Base-by-base conservation (phyloP, 345 rosid species). In the Kandelia obovata region DNA sequence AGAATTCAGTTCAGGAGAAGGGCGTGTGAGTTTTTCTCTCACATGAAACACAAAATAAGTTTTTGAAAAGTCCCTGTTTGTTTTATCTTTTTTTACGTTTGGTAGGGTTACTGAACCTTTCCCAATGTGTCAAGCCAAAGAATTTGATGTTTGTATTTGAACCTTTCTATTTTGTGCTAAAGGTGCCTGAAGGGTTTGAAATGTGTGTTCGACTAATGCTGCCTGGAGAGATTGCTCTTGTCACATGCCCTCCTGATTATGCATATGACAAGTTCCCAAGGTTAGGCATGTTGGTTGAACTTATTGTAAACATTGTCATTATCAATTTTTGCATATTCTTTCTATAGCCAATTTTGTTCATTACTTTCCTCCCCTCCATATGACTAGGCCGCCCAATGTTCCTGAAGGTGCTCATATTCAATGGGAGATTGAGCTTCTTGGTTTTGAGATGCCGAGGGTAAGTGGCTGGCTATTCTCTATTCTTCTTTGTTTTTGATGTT, bases 141-240 rank as follows among this genome's bases (percentile, higher is more conserved):
- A 21, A 7, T 23, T 26, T 1, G 10, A 23, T 55, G 58, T 23
- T 55, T 61, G 30, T n/a, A 34, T 61, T 52, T 8, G 16, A 55
- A 53, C 13, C 26, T 69, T 39, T 43, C 17, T 34, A 52, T 13
- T 58, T 58, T 49, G 53, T 34, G 27, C 23, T 47, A 47, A 67
- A 95, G 99, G 98, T 92, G 53, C 98, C 99, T 61, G 98, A 92
- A 82, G 98, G 96, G 72, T 86, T 95, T 84, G 99, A 95, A 82
- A 92, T 90, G 97, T 88, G 88, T 79, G 94, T 93, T 65, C 93
- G 99, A 64, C 71, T 95, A 80, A 95, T 95, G 98, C 80, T 95
- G 49, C 96, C 98, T 21, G 99, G 89, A 75, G 99, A 95, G 82
- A 65, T 85, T 62, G 90, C 97, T 66, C 94, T 92, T 55, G 96